Evolutionary conservation across 2,329 filamentous ascomycete genomes (phyloP), one percentile per base, ranked within the genome.

Genomic region (Cercospora sp.): DNA sequence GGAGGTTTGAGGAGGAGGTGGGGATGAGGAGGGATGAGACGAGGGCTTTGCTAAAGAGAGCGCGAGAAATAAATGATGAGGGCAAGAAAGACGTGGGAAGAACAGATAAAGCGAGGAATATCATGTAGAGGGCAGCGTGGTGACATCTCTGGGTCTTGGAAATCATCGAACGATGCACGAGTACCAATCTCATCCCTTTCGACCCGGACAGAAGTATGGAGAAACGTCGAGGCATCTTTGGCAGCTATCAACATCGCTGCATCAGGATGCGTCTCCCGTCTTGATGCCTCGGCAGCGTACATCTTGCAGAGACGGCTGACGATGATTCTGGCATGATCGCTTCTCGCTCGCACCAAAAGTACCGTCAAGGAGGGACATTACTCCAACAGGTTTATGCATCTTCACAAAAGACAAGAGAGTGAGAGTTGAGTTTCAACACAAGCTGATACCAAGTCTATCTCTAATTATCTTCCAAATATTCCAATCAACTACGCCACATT

Each of bases 21-120:
- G 64, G 64, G 51, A 73, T 78, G 74, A 73, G 73, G 69, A 73
- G 68, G 63, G 70, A 76, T 65, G 75, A 75, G 66, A 77, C 69
- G 20, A 74, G 70, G 57, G 62, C 68, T 62, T 63, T 76, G 60
- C 28, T 76, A 23, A 57, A 63, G 68, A 65, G 53, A 61, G 75
- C 68, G 26, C 73, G 51, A 53, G 74, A 77, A 58, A 23, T 31
- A 3, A 23, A n/a, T 16, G 48, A 55, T 10, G 70, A 70, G 67
- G 42, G 45, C 12, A 26, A 18, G 12, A 67, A 69, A 62, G 45
- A 59, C 26, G 36, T 55, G 23, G 53, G 60, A 26, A 63, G 31
- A 3, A 45, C 28, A 18, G 51, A 62, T 8, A 64, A 64, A 9
- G 62, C 62, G 16, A 58, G 51, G n/a, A 64, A 64, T 13, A 64